phyloP scores from a whole-genome alignment of 129 eudicot species.

The Flaveria trinervia region DNA sequence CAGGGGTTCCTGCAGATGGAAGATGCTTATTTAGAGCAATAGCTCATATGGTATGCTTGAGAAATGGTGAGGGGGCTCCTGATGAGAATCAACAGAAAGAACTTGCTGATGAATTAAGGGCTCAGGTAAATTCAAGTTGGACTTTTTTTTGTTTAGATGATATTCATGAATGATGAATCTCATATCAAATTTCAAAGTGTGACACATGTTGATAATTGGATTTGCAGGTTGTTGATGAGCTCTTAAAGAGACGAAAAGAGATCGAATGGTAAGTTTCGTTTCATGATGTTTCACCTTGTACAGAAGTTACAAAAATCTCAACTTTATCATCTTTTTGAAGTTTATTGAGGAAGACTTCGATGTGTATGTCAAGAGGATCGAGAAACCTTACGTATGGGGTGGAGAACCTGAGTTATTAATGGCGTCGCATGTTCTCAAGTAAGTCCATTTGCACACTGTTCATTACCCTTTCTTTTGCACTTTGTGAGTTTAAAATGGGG shows the following conservation, averaged over 20 bases:
- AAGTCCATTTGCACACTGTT: conserved; percentile 27
- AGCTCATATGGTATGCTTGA: conserved; percentile 80
- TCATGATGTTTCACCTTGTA: background rate
- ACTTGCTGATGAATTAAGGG: conserved; percentile 88
- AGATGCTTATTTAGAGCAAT: conserved; percentile 86
- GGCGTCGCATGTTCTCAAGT: conserved; percentile 87
- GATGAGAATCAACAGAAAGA: conserved; percentile 74
- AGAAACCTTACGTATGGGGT: conserved; percentile 80
- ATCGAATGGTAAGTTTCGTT: conserved; percentile 56
- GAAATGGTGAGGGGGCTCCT: conserved; percentile 78
- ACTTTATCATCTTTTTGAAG: conserved; percentile 29
- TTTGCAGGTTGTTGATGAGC: conserved; percentile 78
- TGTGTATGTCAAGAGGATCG: conserved; percentile 61
- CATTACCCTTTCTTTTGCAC: background rate
- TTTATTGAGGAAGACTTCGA: conserved; percentile 83
- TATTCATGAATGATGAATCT: background rate
- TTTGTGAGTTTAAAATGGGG: conserved; percentile 9
- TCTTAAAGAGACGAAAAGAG: conserved; percentile 72
- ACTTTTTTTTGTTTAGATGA: background rate
- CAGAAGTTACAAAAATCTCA: background rate
- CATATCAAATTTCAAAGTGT: background rate
- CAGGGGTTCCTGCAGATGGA: conserved; percentile 86
- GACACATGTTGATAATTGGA: background rate
- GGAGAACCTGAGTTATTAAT: conserved; percentile 90
- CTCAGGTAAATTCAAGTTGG: conserved; percentile 49